Evolutionary conservation across 2,329 filamentous ascomycete genomes (phyloP).

Genomic region (Rhexocercosporidium sp.): DNA sequence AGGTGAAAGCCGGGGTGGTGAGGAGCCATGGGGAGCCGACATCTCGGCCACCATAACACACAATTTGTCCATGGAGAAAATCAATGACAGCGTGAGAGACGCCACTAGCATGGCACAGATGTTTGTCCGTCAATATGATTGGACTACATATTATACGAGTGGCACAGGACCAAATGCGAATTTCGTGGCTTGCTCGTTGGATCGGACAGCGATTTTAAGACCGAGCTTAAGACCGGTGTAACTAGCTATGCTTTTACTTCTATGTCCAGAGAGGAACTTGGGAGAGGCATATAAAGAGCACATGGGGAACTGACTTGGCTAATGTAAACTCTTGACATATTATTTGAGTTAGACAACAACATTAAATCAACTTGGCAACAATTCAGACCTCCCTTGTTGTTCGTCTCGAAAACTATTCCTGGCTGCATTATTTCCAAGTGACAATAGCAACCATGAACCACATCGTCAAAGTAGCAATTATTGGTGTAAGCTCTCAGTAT

Average conservation of each 20-base stretch:
- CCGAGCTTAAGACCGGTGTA: not conserved
- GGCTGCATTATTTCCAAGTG: not conserved
- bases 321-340: too few relatives aligned
- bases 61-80: not conserved
- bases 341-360: too few relatives aligned
- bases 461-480: constrained; percentile 52
- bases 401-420: not conserved
- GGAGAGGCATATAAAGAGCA: too few relatives aligned
- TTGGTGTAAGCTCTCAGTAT: constrained; percentile 49
- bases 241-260: too few relatives aligned
- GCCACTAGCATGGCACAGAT: not conserved
- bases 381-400: too few relatives aligned
- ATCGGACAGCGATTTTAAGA: not conserved
- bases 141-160: not conserved
- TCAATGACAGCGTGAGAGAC: not conserved
- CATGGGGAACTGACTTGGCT: too few relatives aligned
- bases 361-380: too few relatives aligned
- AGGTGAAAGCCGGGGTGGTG: not conserved
- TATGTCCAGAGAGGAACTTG: too few relatives aligned
- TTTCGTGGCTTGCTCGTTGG: not conserved
- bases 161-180: not conserved
- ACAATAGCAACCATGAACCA: constrained; percentile 41
- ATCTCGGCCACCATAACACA: not conserved
- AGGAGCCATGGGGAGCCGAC: not conserved
- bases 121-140: not conserved